Evolutionary conservation across 2,329 filamentous ascomycete species (phyloP), one percentile per base, ranked within the genome.

Genomic region (Lachnellula arida): DNA sequence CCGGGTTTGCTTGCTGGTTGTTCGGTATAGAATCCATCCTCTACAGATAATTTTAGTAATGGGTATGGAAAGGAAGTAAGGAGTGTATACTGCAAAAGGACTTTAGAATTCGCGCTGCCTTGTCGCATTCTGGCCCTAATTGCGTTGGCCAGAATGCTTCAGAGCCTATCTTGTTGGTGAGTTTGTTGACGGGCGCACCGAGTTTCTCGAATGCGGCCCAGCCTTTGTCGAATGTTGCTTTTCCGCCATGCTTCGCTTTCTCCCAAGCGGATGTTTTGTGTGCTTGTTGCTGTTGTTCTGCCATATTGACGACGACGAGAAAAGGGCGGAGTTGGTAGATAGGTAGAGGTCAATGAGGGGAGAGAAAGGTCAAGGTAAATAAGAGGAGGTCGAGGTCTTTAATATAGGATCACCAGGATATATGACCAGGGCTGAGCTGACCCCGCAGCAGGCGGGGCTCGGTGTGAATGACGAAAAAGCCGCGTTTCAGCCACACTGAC

Each of bases 101-200:
- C 70, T 91, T 88, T 54, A 96, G 73, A 59, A 96, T 96, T 53
- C 91, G 81, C 54, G 91, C 91, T 51, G 91, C 89, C 75, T 96
- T 96, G 73, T 96, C 90, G 72, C 88, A 89, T 76, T 97, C 92
- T 62, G 87, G 86, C 70, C 96, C 92, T 48, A 96, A 76, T 1
- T 85, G 86, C 28, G 88, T 87, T 2, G 90, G 90, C 88, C 89
- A 93, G 68, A 93, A 93, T 28, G 88, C 85, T 69, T 94, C 90
- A 32, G 81, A 81, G 52, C 91, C 91, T 44, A 96, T 77, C 72
- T 87, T 90, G 74, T 95, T 91, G 14, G 87, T 90, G 25, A 95
- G 72, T 56, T 81, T 85, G 70, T 96, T 96, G 67, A 96, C 86
- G 2, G 91, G 90, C 2, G 80, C 78, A 54, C 88, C 87, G 11